phyloP scores from a whole-genome alignment of 2,329 filamentous ascomycete species.

The Pseudogymnoascus sp. region DNA sequence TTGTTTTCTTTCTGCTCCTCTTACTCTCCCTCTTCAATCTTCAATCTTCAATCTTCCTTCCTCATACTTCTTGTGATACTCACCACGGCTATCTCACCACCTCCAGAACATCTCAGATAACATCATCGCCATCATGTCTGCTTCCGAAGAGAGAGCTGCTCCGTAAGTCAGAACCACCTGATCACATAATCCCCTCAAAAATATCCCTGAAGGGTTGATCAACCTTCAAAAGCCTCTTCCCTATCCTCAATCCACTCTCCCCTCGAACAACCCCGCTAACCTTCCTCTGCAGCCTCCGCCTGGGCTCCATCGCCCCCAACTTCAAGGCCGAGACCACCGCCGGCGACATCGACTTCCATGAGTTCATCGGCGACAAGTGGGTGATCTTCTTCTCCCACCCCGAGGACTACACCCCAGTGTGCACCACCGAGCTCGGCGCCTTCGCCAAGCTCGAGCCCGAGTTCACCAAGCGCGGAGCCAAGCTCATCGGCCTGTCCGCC shows the following conservation, averaged over 20 bases:
- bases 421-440: slow-evolving; percentile 89
- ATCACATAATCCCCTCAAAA: neutral
- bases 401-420: slow-evolving; percentile 88
- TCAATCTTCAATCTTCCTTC: neutral
- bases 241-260: neutral
- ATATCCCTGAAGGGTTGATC: neutral
- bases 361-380: slow-evolving; percentile 73
- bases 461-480: slow-evolving; percentile 77
- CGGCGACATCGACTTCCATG: slow-evolving; percentile 72
- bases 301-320: slow-evolving; percentile 64
- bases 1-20: neutral
- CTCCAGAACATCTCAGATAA: neutral
- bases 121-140: slow-evolving; percentile 4
- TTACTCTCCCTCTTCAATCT: neutral
- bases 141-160: slow-evolving; percentile 9
- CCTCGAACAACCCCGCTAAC: slow-evolving; percentile 6
- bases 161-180: slow-evolving; percentile 9
- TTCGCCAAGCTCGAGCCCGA: slow-evolving; percentile 85
- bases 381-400: slow-evolving; percentile 79
- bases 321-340: slow-evolving; percentile 75
- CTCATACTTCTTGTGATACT: neutral
- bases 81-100: neutral
- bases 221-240: neutral
- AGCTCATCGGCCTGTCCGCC: slow-evolving; percentile 84
- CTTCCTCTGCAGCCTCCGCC: slow-evolving; percentile 43